Evolutionary conservation across 805 yeast genomes (phyloP), one percentile per base, ranked within the genome.

Genomic region (Candida maesae): DNA sequence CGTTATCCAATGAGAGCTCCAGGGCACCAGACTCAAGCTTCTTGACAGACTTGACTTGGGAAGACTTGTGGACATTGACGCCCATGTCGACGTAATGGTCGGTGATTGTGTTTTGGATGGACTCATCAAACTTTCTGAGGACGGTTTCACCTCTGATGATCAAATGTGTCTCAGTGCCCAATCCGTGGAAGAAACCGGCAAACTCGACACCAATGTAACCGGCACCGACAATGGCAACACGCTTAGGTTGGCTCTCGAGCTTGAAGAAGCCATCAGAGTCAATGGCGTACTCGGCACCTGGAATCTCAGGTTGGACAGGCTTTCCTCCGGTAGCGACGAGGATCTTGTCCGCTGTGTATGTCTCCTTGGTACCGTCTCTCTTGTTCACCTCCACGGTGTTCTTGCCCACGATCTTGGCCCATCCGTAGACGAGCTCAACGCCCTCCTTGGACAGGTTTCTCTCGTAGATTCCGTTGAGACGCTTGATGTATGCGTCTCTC

Each of bases 151-250:
- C 95, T 70, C 99, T 81, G 48, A 91, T 85, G 46, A 91, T 76
- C 63, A 93, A 63, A 61, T 86, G 91, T 35, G 95, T 83, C 51
- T 91, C 88, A 13, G 91, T 61, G 14, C 95, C 95, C 47, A 93
- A 73, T 18, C 88, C 88, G 51, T 85, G 75, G 78, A 93, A 91
- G 33, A 93, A 89, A 48, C 99, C 99, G 6, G 97, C 84, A 38
- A 93, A 75, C 69, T 93, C 99, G 35, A 89, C 84, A 43, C 96
- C 98, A 61, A 93, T 93, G 68, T 93, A 93, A 33, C 99, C 99
- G 28, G 96, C 96, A 54, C 99, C 99, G 11, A 93, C 96, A 46
- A 93, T 74, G 2, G 95, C 98, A 21, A 91, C 98, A 36, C 81
- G 74, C 65, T 88, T 82, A 38, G 99, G 99, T 66, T 90, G 97